Conservation (phyloP, 306 rosid species). For the Nissolia schottii region DNA sequence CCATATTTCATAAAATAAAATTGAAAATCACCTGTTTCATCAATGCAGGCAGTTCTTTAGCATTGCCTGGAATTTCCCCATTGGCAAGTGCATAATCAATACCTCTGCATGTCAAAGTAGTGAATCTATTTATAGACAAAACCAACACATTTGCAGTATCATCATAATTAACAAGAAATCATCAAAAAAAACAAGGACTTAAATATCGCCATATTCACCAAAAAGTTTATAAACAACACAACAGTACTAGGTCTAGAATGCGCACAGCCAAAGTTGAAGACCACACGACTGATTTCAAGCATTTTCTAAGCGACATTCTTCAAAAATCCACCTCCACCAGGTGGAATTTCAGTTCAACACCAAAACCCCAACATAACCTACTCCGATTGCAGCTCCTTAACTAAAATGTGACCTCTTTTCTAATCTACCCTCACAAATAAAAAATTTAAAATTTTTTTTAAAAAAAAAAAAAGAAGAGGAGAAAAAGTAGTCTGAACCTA, state of each 20-base stretch:
- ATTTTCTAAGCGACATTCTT: background rate
- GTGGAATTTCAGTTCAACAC: background rate
- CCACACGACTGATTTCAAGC: background rate
- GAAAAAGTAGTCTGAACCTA: too few species aligned
- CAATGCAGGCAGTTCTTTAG: conserved; percentile 40
- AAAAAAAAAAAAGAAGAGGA: too few species aligned
- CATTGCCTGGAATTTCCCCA: conserved; percentile 40
- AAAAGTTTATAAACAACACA: background rate
- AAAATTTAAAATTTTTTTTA: background rate
- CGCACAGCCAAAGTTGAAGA: background rate
- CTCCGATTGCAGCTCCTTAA: background rate
- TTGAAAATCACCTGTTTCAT: conserved; percentile 64
- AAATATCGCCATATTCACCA: background rate
- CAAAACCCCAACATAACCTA: background rate
- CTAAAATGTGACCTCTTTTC: background rate
- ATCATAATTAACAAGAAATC: background rate
- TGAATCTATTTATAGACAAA: conserved; percentile 8
- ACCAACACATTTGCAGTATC: conserved; percentile 9
- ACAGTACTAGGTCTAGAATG: background rate
- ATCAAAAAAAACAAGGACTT: too few species aligned
- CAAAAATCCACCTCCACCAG: background rate
- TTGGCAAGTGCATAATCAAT: conserved; percentile 72
- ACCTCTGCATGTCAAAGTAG: conserved; percentile 51
- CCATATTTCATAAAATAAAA: background rate
- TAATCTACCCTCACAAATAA: background rate